phyloP scores from a whole-genome alignment of 164 flowering plant genomes.

The Amborella trichopoda region DNA sequence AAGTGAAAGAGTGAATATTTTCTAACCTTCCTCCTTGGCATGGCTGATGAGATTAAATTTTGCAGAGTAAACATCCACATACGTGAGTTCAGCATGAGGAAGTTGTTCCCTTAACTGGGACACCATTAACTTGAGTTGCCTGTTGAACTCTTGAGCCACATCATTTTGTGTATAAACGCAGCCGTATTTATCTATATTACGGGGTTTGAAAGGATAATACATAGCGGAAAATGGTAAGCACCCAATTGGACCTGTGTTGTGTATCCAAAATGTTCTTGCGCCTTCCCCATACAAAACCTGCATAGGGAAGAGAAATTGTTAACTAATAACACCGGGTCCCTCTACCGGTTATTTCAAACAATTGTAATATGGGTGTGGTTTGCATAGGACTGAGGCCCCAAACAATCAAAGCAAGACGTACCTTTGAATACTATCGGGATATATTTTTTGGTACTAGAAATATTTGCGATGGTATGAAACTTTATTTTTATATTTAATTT shows the following conservation, averaged over 20 bases:
- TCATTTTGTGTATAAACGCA: constrained; percentile 48
- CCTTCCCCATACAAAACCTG: constrained; percentile 51
- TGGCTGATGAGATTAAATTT: constrained; percentile 37
- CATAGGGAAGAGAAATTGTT: no score
- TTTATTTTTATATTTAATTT: no score
- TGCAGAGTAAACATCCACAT: constrained; percentile 54
- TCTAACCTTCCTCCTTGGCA: constrained; percentile 40
- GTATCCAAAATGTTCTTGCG: constrained; percentile 64
- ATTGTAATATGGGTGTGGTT: no score
- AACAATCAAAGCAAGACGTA: no score
- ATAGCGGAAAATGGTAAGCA: constrained; percentile 44
- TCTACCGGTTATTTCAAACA: no score
- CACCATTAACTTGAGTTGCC: constrained; percentile 40
- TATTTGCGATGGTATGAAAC: no score
- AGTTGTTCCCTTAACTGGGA: constrained; percentile 26
- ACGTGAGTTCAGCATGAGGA: constrained; percentile 26
- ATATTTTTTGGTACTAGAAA: no score
- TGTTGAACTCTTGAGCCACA: constrained; percentile 47
- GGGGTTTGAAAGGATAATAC: constrained; percentile 15
- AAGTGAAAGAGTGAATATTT: not conserved
- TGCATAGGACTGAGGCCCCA: no score
- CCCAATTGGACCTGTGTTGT: constrained; percentile 72
- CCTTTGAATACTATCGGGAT: no score
- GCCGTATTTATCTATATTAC: constrained; percentile 35
- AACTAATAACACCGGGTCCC: no score